Percentiles rank a stretch among this genome's conserved stretches.
These are phyloP conservation scores for Physcomitrium patens DNA, from an alignment of 225 moss, liverwort and hornwort species.

Conservation along the genomic window DNA sequence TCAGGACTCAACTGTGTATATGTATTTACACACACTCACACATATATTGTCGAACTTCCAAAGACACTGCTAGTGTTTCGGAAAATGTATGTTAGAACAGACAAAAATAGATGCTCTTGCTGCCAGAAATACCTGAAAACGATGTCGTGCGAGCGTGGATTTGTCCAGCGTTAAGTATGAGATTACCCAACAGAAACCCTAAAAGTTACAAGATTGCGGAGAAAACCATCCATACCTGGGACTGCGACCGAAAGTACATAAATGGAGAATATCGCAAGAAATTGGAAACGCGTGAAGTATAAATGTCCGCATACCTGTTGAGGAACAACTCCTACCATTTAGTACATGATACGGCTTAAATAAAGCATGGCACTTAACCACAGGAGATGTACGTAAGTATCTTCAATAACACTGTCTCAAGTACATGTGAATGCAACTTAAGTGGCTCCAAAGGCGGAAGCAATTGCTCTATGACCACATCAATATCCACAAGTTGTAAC, in stretches of 20 bases:
- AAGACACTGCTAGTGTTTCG: conserved; percentile 36
- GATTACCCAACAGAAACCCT: conserved; percentile 13
- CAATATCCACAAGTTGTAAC: not conserved
- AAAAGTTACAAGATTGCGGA: conserved; percentile 5
- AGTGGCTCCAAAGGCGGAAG: conserved; percentile 14
- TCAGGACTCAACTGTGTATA: conserved; percentile 26
- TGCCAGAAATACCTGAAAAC: conserved; percentile 48
- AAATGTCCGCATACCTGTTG: conserved; percentile 87
- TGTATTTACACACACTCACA: no score
- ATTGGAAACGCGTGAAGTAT: conserved; percentile 90
- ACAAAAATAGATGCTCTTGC: conserved; percentile 24
- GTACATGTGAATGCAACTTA: not conserved
- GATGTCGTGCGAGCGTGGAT: conserved; percentile 15
- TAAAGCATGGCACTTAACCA: conserved; percentile 4
- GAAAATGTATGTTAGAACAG: conserved; percentile 24
- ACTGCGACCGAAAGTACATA: conserved; percentile 92
- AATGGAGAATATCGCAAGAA: conserved; percentile 87
- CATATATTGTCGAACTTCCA: conserved; percentile 20
- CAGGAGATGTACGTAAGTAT: not conserved
- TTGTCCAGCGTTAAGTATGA: conserved; percentile 3
- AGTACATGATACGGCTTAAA: conserved; percentile 15
- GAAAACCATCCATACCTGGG: conserved; percentile 64
- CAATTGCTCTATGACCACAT: conserved; percentile 15
- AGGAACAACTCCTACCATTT: conserved; percentile 13
- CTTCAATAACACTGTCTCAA: not conserved